A percentile compares a stretch with the other conserved stretches of the same genome.
These are phyloP conservation scores for Leptographium lundbergii DNA, from an alignment of 2,329 filamentous ascomycete species.

Conservation along the genomic window DNA sequence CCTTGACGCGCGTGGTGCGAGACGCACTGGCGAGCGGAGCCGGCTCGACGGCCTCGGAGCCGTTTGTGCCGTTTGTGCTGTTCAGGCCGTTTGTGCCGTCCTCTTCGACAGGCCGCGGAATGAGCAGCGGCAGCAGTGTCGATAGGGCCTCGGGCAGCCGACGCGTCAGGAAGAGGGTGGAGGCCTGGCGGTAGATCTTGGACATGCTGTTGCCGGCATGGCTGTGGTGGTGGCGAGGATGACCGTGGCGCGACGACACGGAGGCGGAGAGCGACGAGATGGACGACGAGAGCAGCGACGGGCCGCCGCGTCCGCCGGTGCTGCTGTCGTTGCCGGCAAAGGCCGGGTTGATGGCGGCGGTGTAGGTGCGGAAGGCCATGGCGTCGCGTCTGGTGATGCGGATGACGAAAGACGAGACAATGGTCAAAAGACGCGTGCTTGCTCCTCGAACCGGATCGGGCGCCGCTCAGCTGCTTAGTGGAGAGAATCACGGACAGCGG, in stretches of 20 bases:
- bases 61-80: constrained; percentile 9
- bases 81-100: constrained; percentile 16
- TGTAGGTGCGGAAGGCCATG: constrained; percentile 33
- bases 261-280: constrained; percentile 45
- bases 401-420: background rate
- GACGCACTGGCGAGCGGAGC: constrained; percentile 72
- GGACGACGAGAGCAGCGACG: constrained; percentile 42
- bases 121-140: constrained; percentile 72
- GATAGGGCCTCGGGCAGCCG: constrained; percentile 81
- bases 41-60: constrained; percentile 26
- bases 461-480: background rate
- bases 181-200: constrained; percentile 87
- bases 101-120: constrained; percentile 34
- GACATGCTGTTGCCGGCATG: constrained; percentile 47
- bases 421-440: background rate
- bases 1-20: constrained; percentile 75
- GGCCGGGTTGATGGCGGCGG: constrained; percentile 33
- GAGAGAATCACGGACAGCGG: background rate
- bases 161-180: constrained; percentile 87
- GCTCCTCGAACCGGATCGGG: too few species aligned
- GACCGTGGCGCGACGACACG: constrained; percentile 43
- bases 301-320: background rate
- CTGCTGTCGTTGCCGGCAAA: constrained; percentile 27
- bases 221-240: constrained; percentile 21
- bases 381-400: background rate